Base-by-base conservation (phyloP, 75 land plant genomes). In the Pinus albicaulis region DNA sequence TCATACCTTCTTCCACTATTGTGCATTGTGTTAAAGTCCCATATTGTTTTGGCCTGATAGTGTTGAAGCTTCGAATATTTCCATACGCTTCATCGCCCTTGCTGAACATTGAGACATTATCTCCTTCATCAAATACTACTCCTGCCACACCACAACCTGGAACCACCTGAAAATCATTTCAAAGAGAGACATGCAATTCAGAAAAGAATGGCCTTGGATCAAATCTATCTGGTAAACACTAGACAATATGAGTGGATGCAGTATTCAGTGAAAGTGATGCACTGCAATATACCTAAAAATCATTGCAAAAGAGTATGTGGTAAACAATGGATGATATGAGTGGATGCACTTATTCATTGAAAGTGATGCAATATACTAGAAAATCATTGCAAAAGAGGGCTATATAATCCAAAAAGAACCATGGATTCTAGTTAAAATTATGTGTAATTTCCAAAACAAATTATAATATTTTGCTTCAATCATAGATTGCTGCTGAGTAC, bases 141-240 rank as follows among this genome's bases (percentile, higher is more conserved):
- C 89, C 89, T 8, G 87, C 83, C 56, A 81, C 82, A 59, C 84
- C 89, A 74, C 79, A 87, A 26, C 89, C 89, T 24, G 87, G 89
- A 25, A 87, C 87, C 41, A 59, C 79, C 89, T 87, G 81, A 61
- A 72, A 72, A 25, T 8, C 71, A 41, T 41, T 41, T 20, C 57
- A 72, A 41, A 61, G 31, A 28, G 31, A 28, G 31, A 28, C 55
- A 78, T 24, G 28, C 6, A 31, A 31, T 1, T 44, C 48, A 44
- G 48, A 44, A 44, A 7, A 44, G 7, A 6, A 44, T 44, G 48
- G 48, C 7, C 8, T 44, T 44, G 48, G 48, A 44, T 44, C 48
- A 44, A 44, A 44, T 44, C 7, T 7, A 44, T 7, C 0, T 7
- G 1, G 8, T 44, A 44, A 44, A 44, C 48, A 44, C 7, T 7